Evolutionary conservation across 2,329 filamentous ascomycete genomes (phyloP), one percentile per base, ranked within the genome.

Genomic region (Xylariaceae sp.): DNA sequence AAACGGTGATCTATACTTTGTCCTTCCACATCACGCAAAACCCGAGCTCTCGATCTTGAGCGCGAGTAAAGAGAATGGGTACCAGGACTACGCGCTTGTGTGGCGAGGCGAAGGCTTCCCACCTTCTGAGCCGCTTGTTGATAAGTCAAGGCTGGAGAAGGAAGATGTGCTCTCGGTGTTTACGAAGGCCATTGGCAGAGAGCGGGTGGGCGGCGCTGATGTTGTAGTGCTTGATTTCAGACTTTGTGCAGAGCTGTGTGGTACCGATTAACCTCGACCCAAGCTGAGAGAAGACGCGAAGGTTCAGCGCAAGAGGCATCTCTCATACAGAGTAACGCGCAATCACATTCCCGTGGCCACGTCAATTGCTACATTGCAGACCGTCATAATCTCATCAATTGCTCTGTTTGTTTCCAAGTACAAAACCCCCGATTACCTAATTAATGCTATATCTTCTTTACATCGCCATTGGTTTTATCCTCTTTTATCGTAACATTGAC

Each of bases 111-210:
- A 59, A 0, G 68, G 67, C 12, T 68, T 62, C 42, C 63, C 69
- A n/a, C 65, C 66, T 10, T 70, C 71, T 1, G 72, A 75, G 51
- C 72, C 73, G 7, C 53, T 75, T 31, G 63, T 73, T 31, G 72
- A 75, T 50, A 65, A 63, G 5, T 60, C 64, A n/a, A 62, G 72
- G 39, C 57, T 75, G 14, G 63, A 64, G 10, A 40, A 66, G 16
- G 71, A 72, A 17, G 65, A 67, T 36, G 58, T 72, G 22, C 47
- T 74, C 47, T 73, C 71, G 1, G 57, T 73, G 33, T 68, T 72
- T 45, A 63, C 67, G 19, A 63, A 66, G 36, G 58, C 55, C 50
- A 49, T 34, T 38, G 45, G 33, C 2, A 48, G 31, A n/a, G 19
- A 48, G 12, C 4, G 22, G 22, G 38, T 45, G 34, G 48, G 41